Base-by-base conservation (phyloP, 2,329 filamentous ascomycete genomes). In the Cercospora nicotianae region DNA sequence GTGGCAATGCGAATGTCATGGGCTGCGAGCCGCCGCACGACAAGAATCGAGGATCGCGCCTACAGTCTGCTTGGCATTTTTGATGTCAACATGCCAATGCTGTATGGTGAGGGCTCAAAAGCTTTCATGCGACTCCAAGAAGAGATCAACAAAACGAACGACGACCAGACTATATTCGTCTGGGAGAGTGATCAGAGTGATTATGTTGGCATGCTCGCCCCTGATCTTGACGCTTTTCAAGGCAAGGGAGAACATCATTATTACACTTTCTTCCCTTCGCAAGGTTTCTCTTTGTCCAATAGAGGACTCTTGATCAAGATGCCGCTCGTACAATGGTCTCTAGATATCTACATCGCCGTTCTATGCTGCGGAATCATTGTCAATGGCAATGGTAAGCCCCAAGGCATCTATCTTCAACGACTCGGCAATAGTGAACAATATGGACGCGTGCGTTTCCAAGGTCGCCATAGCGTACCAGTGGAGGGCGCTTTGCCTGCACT, bases 11-110 rank as follows among this genome's bases (percentile, higher is more conserved):
- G 39, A 12, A 51, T 45, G 60, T 45, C 33, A 3, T 62, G 60
- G 60, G 60, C 39, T 10, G 33, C 60, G 16, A 5, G n/a, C 9
- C 30, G 60, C 36, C 12, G 3, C 2, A 62, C 60, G n/a, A 48
- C 36, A 7, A 62, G 60, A 3, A n/a, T 39, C 18, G 60, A 62
- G 12, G 60, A 62, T 20, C 20, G 20, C 1, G 60, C 60, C 7
- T 62, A 62, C 7, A 39, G 60, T 62, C 12, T 62, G 12, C 60
- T 62, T 30, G 60, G 60, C 1, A 1, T 62, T 1, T 62, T 62
- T 26, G 39, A 62, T 30, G 60, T 62, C 12, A 42, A 48, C 16
- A 48, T 62, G 33, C 60, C 60, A 4, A 42, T 62, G 60, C 33
- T 62, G 8, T 62, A 62, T 2, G 60, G 60, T 3, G 60, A 62